A percentile compares a stretch with the other conserved stretches of the same genome.
Evolutionary conservation across 257 asterid genomes (phyloP).

Genomic region (Solanum chmielewskii): DNA sequence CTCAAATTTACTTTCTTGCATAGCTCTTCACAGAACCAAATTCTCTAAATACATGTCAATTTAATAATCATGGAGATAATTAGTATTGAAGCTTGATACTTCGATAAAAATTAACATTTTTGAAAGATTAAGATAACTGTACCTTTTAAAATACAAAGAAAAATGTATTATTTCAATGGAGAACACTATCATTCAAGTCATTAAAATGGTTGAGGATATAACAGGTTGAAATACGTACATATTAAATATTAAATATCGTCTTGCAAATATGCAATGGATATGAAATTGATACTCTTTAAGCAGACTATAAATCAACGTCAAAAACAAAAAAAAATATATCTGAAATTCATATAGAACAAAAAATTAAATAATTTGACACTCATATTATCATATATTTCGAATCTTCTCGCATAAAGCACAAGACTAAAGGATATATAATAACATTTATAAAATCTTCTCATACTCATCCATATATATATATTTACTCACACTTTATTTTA

Average conservation of each 20-base stretch:
- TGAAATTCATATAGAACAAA: neutral
- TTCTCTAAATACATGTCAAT: too few relatives aligned
- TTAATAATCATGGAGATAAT: neutral
- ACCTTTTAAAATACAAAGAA: neutral
- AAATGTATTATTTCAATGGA: neutral
- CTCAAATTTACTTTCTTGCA: neutral
- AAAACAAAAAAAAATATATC: neutral
- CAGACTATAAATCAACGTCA: neutral
- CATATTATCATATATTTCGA: neutral
- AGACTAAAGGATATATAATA: neutral
- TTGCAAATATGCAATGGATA: too few relatives aligned
- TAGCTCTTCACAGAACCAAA: neutral
- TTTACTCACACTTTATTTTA: neutral
- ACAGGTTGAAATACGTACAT: too few relatives aligned
- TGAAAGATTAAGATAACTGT: too few relatives aligned
- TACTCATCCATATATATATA: neutral
- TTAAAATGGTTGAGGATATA: too few relatives aligned
- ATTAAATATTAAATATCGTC: neutral
- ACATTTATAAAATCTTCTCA: neutral
- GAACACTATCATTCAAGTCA: neutral
- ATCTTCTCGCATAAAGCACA: neutral
- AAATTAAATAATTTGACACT: neutral
- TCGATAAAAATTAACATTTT: too few relatives aligned
- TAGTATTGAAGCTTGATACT: neutral
- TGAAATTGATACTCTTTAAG: neutral